Base-by-base conservation (phyloP, 75 land plant genomes). In the Sequoia sempervirens region DNA sequence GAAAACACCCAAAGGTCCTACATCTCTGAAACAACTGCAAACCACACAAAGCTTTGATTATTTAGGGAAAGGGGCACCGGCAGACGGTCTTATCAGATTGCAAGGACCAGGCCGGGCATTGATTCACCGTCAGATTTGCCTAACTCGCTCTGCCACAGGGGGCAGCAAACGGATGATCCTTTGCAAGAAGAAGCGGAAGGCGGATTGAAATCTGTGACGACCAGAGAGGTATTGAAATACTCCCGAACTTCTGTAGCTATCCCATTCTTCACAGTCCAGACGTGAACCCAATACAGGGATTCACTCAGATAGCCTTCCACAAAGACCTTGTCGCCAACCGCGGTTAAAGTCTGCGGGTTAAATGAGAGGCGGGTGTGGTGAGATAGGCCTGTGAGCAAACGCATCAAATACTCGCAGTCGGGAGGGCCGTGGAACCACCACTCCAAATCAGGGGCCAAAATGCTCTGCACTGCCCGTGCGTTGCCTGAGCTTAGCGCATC, bases 401-500 rank as follows among this genome's bases (percentile, higher is more conserved):
- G 94, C 93, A 91, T 93, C 92, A 97, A 43, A 87, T 89, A 91
- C 88, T 97, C 96, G 88, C 87, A 86, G 32, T 87, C 20, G 17
- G 94, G 97, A 1, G 99, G 99, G 54, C 99, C 99, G 73, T 95
- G 97, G 89, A 97, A 95, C 93, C 96, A 90, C 99, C 99, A 97
- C 92, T 97, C 99, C 79, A 97, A 88, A 81, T 93, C 92, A 0
- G 90, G 83, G 12, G 87, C 88, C 79, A 93, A 83, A 20, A 91
- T 85, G 37, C 81, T 79, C 85, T 90, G 91, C 76, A 92, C 91
- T 30, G 86, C 81, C 66, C 75, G 79, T 11, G 85, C 93, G 91
- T 91, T 85, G 11, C 93, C 89, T n/a, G 78, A 1, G 76, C 66
- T 84, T 79, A 93, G 54, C 85, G 94, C 94, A 4, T 88, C 94